Conservation (phyloP, 257 asterid genomes). For the Solanum gandarillasii region DNA sequence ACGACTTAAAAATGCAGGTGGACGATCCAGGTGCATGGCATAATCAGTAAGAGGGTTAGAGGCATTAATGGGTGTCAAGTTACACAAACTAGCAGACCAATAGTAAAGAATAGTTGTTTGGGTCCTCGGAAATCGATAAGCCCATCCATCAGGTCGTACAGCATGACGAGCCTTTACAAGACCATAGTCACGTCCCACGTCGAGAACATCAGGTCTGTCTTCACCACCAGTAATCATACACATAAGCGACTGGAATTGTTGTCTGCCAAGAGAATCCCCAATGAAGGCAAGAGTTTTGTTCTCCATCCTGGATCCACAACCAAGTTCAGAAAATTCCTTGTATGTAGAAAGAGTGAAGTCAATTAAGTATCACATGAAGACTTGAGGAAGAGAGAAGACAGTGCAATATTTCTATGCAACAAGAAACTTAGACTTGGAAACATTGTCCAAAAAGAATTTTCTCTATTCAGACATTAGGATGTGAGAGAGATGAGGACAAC, state of each 20-base stretch:
- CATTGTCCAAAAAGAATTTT: not conserved
- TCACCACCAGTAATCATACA: constrained; percentile 86
- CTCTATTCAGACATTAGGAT: not conserved
- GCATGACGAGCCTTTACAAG: constrained; percentile 83
- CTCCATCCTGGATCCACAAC: constrained; percentile 50
- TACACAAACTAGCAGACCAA: constrained; percentile 94
- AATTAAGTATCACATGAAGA: not conserved
- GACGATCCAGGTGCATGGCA: constrained; percentile 95
- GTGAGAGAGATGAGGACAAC: not conserved
- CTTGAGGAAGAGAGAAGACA: not conserved
- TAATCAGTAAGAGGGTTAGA: constrained; percentile 31
- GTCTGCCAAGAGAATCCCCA: constrained; percentile 92
- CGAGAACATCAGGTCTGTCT: constrained; percentile 61
- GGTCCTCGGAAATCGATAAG: constrained; percentile 62
- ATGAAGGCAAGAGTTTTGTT: constrained; percentile 78
- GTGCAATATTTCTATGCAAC: not conserved
- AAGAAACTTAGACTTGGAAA: not conserved
- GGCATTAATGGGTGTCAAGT: constrained; percentile 48
- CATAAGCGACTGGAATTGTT: constrained; percentile 94
- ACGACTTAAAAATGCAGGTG: constrained; percentile 61
- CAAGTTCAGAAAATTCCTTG: not conserved
- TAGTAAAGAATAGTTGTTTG: constrained; percentile 84
- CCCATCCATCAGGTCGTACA: constrained; percentile 92
- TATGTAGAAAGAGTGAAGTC: not conserved
- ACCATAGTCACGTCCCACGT: constrained; percentile 72